Base-by-base conservation (phyloP, 352 stramenopile species). In the Globisporangium spinosum region DNA sequence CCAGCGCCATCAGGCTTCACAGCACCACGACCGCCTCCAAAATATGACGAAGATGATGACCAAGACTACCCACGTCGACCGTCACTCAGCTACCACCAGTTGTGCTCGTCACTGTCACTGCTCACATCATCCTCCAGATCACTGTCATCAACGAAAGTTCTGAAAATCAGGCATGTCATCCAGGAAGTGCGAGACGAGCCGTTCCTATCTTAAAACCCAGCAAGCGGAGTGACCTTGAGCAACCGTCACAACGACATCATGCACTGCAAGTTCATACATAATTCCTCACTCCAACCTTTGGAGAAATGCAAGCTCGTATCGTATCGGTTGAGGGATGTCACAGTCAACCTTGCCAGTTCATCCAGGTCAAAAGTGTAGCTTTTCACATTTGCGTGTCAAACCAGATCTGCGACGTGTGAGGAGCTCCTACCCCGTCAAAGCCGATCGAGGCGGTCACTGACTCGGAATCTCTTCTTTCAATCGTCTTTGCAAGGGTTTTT, bases 171-270 rank as follows among this genome's bases (percentile, higher is more conserved):
- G 9, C 77, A 89, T 34, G 66, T 76, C 35, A 79, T 94, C 47
- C 86, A 94, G 69, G 80, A 91, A 63, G 75, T 73, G 43, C 76
- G 86, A 51, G 86, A 94, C 67, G 81, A 91, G 60, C 78, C 76
- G 27, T 94, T 72, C 45, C 43, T 72, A 55, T 72, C 61, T 12
- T 72, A 43, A 69, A 8, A 59, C 22, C 59, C 2, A 10, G 32
- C 20, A 23, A 55, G n/a, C 47, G 20, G 23, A 27, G 49, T 56
- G 49, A 9, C 13, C n/a, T 29, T 17, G 49, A 2, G 10, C 49
- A 17, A n/a, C 6, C 17, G 17, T 12, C 53, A 20, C 10, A 6
- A 6, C 15, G 4, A 25, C 17, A 22, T 15, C 13, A 20, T 25
- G 34, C 23, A 20, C 29, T 59, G n/a, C 45, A 60, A 60, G 27